A percentile compares a stretch with the other conserved stretches of the same genome.
These are phyloP conservation scores for Cystofilobasidium bisporidii DNA, from an alignment of 768 basidiomycete species.

Conservation along the genomic window DNA sequence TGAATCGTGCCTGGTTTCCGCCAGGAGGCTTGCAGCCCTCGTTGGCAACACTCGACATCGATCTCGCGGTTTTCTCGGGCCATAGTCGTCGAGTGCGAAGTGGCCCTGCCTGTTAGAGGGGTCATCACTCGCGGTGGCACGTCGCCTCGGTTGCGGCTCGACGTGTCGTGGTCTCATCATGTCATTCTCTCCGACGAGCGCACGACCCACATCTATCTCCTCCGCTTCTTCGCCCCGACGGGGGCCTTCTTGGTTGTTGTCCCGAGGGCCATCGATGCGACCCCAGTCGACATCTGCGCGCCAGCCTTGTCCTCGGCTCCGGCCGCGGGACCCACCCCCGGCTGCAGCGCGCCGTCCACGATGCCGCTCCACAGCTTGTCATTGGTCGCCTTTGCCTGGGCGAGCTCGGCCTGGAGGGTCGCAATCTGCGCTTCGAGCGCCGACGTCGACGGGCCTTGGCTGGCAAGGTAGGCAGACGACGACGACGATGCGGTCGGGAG, in stretches of 20 bases:
- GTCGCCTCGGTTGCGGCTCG: no score
- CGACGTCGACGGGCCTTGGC: background rate
- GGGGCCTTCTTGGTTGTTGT: background rate
- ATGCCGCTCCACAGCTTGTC: constrained; percentile 78
- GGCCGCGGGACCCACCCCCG: background rate
- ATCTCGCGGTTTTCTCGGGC: no score
- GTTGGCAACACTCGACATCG: no score
- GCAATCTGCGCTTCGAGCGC: constrained; percentile 66
- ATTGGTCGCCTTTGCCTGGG: constrained; percentile 80
- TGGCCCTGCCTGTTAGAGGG: no score
- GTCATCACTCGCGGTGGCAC: no score
- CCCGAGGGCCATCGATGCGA: background rate
- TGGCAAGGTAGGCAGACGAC: background rate
- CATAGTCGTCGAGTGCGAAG: no score
- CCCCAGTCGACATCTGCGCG: background rate
- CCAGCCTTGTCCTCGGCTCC: background rate
- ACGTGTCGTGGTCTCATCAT: no score
- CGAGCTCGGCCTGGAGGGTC: constrained; percentile 57
- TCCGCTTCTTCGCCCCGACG: background rate
- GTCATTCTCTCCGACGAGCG: background rate
- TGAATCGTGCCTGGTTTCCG: no score
- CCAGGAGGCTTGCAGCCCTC: no score
- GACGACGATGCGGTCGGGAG: background rate
- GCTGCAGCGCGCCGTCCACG: constrained; percentile 14
- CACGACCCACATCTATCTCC: no score